A percentile compares a stretch with the other conserved stretches of the same genome.
phyloP scores from a whole-genome alignment of 208 protist genomes.

The Histomonas meleagridis region DNA sequence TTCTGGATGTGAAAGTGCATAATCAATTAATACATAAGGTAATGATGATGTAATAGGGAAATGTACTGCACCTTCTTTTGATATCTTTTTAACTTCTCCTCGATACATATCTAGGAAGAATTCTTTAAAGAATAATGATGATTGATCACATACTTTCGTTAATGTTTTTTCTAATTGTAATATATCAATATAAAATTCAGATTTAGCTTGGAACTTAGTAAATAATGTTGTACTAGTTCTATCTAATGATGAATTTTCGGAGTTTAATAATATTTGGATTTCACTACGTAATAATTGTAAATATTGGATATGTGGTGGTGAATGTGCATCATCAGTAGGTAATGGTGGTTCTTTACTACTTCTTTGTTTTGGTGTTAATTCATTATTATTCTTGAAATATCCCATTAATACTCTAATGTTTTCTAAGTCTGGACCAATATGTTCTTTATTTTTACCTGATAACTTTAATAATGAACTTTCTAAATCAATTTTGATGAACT shows the following conservation, averaged over 20 bases:
- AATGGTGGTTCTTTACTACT: not conserved
- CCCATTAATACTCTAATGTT: not conserved
- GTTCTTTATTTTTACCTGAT: not conserved
- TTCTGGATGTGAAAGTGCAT: not conserved
- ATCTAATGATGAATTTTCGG: not conserved
- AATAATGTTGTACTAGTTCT: not conserved
- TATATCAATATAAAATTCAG: not conserved
- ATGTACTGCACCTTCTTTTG: not conserved
- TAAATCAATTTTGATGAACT: not conserved
- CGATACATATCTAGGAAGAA: not conserved
- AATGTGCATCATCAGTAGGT: not conserved
- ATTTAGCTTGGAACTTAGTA: not conserved
- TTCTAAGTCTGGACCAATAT: not conserved
- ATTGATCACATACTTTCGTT: not conserved
- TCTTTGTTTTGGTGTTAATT: not conserved
- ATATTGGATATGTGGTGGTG: not conserved
- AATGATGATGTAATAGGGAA: constrained; percentile 25
- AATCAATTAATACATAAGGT: not conserved
- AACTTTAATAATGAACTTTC: no score
- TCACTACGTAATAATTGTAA: not conserved
- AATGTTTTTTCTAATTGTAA: not conserved
- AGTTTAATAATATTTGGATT: not conserved
- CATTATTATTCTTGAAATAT: not conserved
- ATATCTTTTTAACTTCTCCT: not conserved
- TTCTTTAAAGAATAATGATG: constrained; percentile 4